These are phyloP conservation scores for Trichoderma sp. DNA, from an alignment of 2,329 filamentous ascomycete genomes.

Conservation along the genomic window DNA sequence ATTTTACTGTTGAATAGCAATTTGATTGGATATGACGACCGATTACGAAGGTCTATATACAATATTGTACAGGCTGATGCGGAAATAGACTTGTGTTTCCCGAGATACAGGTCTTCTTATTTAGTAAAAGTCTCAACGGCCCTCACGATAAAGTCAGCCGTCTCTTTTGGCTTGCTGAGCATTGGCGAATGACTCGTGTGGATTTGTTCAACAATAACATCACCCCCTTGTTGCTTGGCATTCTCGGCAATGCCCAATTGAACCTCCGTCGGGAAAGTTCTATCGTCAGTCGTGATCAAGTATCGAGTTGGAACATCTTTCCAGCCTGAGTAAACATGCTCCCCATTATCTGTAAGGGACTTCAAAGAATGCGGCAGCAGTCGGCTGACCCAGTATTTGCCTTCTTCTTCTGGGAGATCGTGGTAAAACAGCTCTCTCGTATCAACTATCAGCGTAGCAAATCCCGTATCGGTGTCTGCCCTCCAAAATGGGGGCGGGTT, in stretches of 20 bases:
- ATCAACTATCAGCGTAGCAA: conserved; percentile 39
- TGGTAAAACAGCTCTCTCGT: conserved; percentile 48
- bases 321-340: conserved; percentile 47
- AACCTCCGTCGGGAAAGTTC: conserved; percentile 37
- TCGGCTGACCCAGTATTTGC: conserved; percentile 40
- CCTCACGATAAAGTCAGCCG: conserved; percentile 36
- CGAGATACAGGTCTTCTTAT: neutral
- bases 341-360: conserved; percentile 44
- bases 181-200: conserved; percentile 49
- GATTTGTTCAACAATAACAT: conserved; percentile 41
- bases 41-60: neutral
- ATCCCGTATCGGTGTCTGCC: conserved; percentile 40
- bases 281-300: conserved; percentile 43
- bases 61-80: neutral
- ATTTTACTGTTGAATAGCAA: neutral
- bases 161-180: conserved; percentile 44
- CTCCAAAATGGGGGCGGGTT: conserved; percentile 43
- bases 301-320: conserved; percentile 48
- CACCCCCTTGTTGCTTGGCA: conserved; percentile 39
- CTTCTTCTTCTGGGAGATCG: conserved; percentile 46
- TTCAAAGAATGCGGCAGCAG: conserved; percentile 44
- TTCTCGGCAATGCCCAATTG: conserved; percentile 40
- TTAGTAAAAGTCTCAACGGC: conserved; percentile 25
- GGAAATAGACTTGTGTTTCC: neutral
- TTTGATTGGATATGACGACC: neutral